These are phyloP conservation scores for Petrea volubilis DNA, from an alignment of 257 asterid genomes.

Conservation along the genomic window DNA sequence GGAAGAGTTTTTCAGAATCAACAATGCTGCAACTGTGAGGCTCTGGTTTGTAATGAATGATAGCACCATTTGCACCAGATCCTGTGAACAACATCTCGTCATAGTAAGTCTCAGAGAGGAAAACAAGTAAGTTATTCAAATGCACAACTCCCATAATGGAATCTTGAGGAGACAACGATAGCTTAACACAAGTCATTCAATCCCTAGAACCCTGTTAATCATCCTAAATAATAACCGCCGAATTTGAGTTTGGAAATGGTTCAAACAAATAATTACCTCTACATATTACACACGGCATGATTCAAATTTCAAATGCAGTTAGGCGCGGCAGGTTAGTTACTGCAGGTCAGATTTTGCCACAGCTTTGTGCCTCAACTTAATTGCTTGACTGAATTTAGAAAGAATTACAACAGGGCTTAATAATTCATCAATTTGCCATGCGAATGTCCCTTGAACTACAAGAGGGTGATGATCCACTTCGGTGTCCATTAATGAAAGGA, in stretches of 20 bases:
- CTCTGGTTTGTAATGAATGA: slow-evolving; percentile 92
- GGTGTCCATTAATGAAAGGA: background rate
- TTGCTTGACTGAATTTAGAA: background rate
- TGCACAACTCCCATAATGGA: background rate
- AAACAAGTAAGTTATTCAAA: slow-evolving; percentile 9
- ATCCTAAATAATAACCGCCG: background rate
- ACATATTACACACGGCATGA: background rate
- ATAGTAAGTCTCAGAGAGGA: slow-evolving; percentile 15
- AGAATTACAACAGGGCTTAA: background rate
- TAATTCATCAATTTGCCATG: background rate
- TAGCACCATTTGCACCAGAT: slow-evolving; percentile 98
- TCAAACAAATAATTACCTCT: background rate
- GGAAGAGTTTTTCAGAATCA: slow-evolving; percentile 78
- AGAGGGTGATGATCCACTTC: background rate
- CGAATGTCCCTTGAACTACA: background rate
- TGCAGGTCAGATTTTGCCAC: background rate
- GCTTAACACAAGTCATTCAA: slow-evolving; percentile 15
- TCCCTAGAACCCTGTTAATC: background rate
- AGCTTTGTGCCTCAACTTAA: background rate
- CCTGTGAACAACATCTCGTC: slow-evolving; percentile 43
- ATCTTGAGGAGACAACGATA: background rate
- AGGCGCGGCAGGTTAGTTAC: background rate
- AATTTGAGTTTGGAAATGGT: background rate
- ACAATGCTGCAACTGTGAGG: slow-evolving; percentile 70
- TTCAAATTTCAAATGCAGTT: background rate